These are phyloP conservation scores for Globisporangium perplexum DNA, from an alignment of 352 stramenopile genomes.

Conservation along the genomic window DNA sequence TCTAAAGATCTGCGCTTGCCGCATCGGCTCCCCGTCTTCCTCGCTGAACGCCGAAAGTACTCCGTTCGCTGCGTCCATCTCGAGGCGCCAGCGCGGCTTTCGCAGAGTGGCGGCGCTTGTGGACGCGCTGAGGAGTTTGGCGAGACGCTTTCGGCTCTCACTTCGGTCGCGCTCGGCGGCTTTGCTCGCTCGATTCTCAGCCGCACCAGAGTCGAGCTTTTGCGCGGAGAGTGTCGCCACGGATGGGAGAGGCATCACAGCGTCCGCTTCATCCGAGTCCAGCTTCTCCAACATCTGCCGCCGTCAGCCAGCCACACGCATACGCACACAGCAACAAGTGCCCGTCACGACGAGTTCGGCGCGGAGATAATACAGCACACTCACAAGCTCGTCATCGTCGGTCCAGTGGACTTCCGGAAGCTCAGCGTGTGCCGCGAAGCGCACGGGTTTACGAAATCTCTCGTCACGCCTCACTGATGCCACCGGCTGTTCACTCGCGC, in stretches of 20 bases:
- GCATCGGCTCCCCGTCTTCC: slow-evolving; percentile 19
- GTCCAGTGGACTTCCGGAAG: slow-evolving; percentile 52
- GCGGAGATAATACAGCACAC: background rate
- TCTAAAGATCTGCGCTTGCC: slow-evolving; percentile 35
- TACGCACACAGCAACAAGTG: background rate
- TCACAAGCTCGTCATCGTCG: slow-evolving; percentile 46
- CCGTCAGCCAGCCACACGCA: too few species aligned
- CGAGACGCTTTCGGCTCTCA: slow-evolving; percentile 35
- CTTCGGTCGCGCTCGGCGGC: slow-evolving; percentile 26
- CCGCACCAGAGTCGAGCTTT: background rate
- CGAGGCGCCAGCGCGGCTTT: slow-evolving; percentile 47
- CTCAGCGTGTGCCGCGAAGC: background rate
- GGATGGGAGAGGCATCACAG: background rate
- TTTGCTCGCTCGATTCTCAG: background rate
- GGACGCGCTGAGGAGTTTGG: slow-evolving; percentile 31
- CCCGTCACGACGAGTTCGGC: background rate
- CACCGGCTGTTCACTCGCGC: background rate
- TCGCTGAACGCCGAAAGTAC: slow-evolving; percentile 21
- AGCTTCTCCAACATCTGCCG: slow-evolving; percentile 32
- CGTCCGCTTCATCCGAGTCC: slow-evolving; percentile 14
- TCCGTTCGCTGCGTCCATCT: slow-evolving; percentile 25
- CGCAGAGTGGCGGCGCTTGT: slow-evolving; percentile 17
- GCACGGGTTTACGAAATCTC: background rate
- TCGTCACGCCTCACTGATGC: background rate
- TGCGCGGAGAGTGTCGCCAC: background rate